A percentile compares a stretch with the other conserved stretches of the same genome.
phyloP scores from a whole-genome alignment of 257 asterid species.

The Solanum pennellii region DNA sequence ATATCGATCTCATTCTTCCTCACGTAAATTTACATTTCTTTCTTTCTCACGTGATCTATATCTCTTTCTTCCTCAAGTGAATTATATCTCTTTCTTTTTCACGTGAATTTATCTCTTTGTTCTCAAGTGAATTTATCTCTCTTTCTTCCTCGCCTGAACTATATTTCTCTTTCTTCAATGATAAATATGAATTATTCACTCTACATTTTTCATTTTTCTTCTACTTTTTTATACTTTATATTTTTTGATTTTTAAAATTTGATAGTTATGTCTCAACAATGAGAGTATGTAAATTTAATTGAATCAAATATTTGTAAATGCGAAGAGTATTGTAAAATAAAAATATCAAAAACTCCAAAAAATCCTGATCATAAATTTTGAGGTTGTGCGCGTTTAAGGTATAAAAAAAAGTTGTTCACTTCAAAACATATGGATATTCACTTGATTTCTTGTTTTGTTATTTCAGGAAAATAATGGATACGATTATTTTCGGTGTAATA shows the following conservation, averaged over 20 bases:
- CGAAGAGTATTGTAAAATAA: neutral
- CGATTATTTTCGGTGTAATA: too few species aligned
- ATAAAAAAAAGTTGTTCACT: neutral
- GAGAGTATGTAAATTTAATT: neutral
- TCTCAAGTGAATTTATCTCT: too few species aligned
- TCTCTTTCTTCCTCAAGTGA: too few species aligned
- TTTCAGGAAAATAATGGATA: neutral
- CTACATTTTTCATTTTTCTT: neutral
- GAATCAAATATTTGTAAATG: neutral
- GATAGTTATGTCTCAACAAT: neutral
- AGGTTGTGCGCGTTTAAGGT: neutral
- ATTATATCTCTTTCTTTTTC: too few species aligned
- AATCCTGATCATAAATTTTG: neutral
- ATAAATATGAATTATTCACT: neutral
- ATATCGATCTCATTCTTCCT: too few species aligned
- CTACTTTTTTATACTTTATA: neutral
- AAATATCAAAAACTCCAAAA: neutral
- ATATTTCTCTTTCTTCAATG: neutral
- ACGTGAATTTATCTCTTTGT: neutral
- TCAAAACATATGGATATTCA: neutral
- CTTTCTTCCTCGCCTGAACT: neutral
- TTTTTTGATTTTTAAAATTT: too few species aligned
- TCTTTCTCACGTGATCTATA: neutral
- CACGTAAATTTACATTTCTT: too few species aligned
- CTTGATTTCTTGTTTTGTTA: neutral